A percentile compares a stretch with the other conserved stretches of the same genome.
These are phyloP conservation scores for Lithospermum erythrorhizon DNA, from an alignment of 257 asterid species.

Conservation along the genomic window DNA sequence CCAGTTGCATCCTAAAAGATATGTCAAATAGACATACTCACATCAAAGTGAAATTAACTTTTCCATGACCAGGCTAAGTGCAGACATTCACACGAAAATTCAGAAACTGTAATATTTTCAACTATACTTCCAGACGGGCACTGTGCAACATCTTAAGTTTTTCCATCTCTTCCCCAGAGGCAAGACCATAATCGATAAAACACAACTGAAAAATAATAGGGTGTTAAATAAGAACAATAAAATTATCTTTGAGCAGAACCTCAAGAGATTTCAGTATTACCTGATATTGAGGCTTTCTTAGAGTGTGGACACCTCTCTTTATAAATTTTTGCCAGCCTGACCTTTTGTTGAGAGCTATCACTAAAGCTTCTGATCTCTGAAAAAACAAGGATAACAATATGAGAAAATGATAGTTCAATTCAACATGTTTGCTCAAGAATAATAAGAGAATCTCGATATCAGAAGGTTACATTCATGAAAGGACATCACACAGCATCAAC, in stretches of 20 bases:
- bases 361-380: conserved; percentile 51
- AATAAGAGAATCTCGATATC: background rate
- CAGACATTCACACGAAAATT: background rate
- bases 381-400: conserved; percentile 4
- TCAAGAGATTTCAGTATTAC: conserved; percentile 22
- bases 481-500: too few relatives aligned
- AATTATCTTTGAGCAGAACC: background rate
- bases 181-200: conserved; percentile 68
- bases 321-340: conserved; percentile 71
- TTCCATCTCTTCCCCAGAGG: conserved; percentile 56
- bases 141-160: conserved; percentile 52
- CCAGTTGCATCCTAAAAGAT: background rate
- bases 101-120: conserved; percentile 1
- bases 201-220: conserved; percentile 45
- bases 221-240: background rate
- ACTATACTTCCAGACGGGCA: conserved; percentile 42
- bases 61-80: background rate
- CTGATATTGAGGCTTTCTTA: conserved; percentile 68
- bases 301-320: conserved; percentile 81
- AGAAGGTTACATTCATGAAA: too few relatives aligned
- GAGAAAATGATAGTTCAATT: background rate
- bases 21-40: background rate
- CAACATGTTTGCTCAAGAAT: background rate
- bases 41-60: background rate
- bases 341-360: conserved; percentile 24